phyloP scores from a whole-genome alignment of 225 moss, liverwort and hornwort species.

The Straminergon stramineum region DNA sequence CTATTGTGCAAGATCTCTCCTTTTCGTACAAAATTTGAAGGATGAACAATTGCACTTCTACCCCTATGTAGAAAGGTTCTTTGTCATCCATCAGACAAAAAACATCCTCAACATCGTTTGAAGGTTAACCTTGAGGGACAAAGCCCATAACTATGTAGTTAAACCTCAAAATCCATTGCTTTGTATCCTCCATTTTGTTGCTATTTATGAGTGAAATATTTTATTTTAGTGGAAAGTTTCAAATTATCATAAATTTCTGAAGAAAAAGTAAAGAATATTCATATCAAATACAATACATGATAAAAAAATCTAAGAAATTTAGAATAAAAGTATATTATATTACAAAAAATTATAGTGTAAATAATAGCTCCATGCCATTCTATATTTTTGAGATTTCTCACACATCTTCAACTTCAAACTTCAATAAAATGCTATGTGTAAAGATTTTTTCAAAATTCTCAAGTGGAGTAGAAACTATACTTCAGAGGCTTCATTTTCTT shows the following conservation, averaged over 20 bases:
- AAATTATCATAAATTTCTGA: not conserved
- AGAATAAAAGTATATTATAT: too few species aligned
- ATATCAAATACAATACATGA: not conserved
- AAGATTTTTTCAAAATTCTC: not conserved
- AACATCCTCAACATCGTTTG: too few species aligned
- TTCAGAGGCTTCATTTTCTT: not conserved
- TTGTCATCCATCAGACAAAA: too few species aligned
- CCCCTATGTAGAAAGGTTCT: too few species aligned
- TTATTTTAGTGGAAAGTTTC: not conserved
- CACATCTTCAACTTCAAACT: not conserved
- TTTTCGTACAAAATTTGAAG: too few species aligned
- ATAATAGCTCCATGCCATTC: not conserved
- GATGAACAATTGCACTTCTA: too few species aligned
- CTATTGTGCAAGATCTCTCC: too few species aligned
- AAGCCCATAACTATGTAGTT: fast-evolving
- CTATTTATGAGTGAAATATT: not conserved
- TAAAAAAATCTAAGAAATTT: not conserved
- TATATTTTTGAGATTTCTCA: too few species aligned
- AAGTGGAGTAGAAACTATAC: not conserved
- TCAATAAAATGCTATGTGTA: not conserved
- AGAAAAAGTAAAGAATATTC: not conserved
- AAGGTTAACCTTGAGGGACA: not conserved
- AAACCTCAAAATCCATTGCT: fast-evolving
- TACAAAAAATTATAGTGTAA: not conserved
- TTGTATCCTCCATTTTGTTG: not conserved